Percentiles rank a stretch among this genome's conserved stretches.
Conservation (phyloP, 495 filamentous ascomycete genomes). For the Neurospora sp. region DNA sequence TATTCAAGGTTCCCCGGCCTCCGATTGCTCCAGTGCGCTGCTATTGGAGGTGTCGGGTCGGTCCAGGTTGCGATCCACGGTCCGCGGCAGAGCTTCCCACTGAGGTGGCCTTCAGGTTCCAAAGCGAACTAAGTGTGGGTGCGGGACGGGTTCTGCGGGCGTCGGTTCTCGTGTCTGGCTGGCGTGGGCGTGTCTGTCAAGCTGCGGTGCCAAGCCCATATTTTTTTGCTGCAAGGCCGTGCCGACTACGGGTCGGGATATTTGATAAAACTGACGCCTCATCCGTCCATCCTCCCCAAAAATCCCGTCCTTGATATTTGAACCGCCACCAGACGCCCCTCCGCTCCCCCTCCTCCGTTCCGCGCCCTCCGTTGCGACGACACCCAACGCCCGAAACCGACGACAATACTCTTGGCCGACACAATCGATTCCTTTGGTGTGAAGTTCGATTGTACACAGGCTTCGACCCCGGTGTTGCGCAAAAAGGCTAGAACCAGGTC, state of each 20-base stretch:
- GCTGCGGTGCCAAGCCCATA: background rate
- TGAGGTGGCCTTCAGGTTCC: background rate
- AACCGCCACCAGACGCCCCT: background rate
- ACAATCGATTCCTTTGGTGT: background rate
- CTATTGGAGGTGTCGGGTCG: background rate
- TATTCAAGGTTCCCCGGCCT: background rate
- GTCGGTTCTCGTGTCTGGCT: background rate
- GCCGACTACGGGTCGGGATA: constrained; percentile 14
- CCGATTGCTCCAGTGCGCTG: background rate
- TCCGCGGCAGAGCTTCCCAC: background rate
- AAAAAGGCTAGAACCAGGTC: background rate
- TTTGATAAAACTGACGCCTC: background rate
- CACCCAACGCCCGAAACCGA: background rate
- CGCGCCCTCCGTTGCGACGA: background rate
- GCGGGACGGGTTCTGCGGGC: constrained; percentile 2
- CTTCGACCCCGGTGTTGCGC: background rate
- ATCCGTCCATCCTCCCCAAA: background rate
- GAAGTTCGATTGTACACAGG: background rate
- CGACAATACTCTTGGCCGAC: background rate
- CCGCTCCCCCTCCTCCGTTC: background rate
- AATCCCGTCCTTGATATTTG: background rate
- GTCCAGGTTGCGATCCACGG: background rate
- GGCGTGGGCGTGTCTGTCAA: constrained; percentile 2
- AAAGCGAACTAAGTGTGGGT: background rate
- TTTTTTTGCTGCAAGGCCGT: background rate